Percentiles rank a stretch among this genome's conserved stretches.
Conservation (phyloP, 305 asterid species). For the Fraxinus latifolia region DNA sequence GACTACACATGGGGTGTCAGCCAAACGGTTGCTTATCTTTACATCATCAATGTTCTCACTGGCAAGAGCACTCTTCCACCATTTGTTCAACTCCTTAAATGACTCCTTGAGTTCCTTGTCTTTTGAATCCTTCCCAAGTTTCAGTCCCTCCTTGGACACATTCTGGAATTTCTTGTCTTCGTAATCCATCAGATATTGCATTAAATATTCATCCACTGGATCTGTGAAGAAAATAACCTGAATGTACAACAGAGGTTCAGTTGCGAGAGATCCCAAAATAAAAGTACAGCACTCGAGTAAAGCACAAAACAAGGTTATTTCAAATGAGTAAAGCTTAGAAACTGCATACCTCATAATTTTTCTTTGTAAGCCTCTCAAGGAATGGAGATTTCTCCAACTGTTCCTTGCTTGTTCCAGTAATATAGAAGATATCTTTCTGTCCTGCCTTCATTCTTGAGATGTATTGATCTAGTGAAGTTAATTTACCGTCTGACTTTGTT, state of each 20-base stretch:
- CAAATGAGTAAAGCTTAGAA: neutral
- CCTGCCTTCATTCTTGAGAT: conserved; percentile 82
- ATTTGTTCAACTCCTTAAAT: conserved; percentile 78
- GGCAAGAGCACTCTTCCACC: conserved; percentile 91
- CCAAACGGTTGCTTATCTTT: conserved; percentile 87
- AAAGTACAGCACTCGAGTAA: neutral
- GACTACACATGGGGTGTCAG: conserved; percentile 87
- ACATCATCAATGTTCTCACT: conserved; percentile 84
- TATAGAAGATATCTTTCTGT: conserved; percentile 84
- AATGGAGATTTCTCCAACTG: conserved; percentile 87
- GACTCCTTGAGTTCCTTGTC: conserved; percentile 80
- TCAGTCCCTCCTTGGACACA: conserved; percentile 90
- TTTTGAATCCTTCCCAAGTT: conserved; percentile 71
- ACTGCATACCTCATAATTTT: conserved; percentile 69
- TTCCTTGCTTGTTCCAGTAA: conserved; percentile 81
- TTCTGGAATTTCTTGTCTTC: conserved; percentile 94
- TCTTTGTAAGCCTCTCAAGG: conserved; percentile 79
- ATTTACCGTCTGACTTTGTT: conserved; percentile 80
- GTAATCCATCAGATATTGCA: conserved; percentile 95
- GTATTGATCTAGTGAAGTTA: conserved; percentile 60
- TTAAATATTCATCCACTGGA: conserved; percentile 85
- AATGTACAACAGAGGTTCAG: neutral
- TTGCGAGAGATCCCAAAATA: neutral
- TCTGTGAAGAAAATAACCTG: conserved; percentile 80
- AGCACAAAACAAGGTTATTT: neutral